Conservation (phyloP, 2,329 filamentous ascomycete species). For the Trichoderma sp. region DNA sequence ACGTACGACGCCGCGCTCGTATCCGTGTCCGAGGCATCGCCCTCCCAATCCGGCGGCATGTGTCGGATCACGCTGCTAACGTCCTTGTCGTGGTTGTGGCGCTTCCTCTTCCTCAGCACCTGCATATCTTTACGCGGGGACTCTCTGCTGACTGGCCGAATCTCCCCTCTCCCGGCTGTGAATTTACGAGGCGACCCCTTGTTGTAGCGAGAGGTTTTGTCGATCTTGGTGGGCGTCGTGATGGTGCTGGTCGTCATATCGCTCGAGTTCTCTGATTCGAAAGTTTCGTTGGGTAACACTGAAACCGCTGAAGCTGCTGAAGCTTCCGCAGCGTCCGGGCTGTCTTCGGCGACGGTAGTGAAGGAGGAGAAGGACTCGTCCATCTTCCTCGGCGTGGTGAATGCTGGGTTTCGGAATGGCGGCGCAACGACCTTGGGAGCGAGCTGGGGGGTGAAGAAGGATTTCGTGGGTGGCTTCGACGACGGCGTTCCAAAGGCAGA, state of each 20-base stretch:
- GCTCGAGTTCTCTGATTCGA: conserved; percentile 53
- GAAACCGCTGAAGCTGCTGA: conserved; percentile 62
- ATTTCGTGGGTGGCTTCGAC: conserved; percentile 50
- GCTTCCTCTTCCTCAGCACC: conserved; percentile 57
- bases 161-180: conserved; percentile 66
- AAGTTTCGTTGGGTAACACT: conserved; percentile 56
- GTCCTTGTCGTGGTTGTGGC: conserved; percentile 56
- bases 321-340: not conserved
- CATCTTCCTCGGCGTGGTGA: conserved; percentile 64
- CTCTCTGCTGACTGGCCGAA: conserved; percentile 52
- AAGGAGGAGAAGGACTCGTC: conserved; percentile 60
- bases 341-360: conserved; percentile 35
- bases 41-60: conserved; percentile 47
- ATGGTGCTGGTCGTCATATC: conserved; percentile 49
- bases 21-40: conserved; percentile 57
- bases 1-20: conserved; percentile 32
- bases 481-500: conserved; percentile 45
- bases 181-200: conserved; percentile 47
- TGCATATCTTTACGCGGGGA: conserved; percentile 35
- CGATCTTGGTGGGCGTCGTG: conserved; percentile 52
- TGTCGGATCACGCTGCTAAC: conserved; percentile 55
- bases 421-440: conserved; percentile 50
- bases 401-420: conserved; percentile 65
- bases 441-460: conserved; percentile 52
- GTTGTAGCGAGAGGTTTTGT: conserved; percentile 52